These are phyloP conservation scores for Diplodia seriata DNA, from an alignment of 2,329 filamentous ascomycete genomes.

Conservation along the genomic window DNA sequence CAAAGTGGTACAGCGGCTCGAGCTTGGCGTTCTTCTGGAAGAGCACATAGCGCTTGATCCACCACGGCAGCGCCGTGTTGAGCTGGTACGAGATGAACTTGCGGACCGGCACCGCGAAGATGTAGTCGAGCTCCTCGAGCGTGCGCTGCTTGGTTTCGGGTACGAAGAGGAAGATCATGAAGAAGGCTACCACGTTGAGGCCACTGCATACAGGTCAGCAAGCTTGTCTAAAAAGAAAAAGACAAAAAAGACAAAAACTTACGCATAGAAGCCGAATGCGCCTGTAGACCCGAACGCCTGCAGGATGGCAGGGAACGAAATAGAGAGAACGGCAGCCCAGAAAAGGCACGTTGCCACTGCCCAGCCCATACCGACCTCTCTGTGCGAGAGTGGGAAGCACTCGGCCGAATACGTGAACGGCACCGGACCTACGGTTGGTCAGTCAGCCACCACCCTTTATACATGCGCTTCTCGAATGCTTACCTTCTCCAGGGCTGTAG, in stretches of 20 bases:
- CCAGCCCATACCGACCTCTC: constrained; percentile 51
- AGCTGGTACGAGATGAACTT: constrained; percentile 51
- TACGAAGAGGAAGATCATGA: constrained; percentile 44
- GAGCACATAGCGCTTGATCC: constrained; percentile 54
- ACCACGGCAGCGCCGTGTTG: constrained; percentile 53
- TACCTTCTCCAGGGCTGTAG: constrained; percentile 55
- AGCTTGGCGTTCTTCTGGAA: constrained; percentile 43
- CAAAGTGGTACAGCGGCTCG: constrained; percentile 51
- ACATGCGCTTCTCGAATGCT: background rate
- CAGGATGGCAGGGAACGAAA: constrained; percentile 50
- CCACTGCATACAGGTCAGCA: constrained; percentile 47
- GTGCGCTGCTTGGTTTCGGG: constrained; percentile 44
- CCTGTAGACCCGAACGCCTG: constrained; percentile 45
- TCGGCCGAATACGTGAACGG: constrained; percentile 54
- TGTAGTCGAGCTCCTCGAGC: constrained; percentile 53
- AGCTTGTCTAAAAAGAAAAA: background rate
- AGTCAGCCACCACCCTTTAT: background rate
- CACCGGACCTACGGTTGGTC: constrained; percentile 40
- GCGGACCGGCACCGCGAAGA: constrained; percentile 56
- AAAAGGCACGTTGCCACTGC: constrained; percentile 51
- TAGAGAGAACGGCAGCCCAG: constrained; percentile 50
- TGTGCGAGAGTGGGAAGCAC: constrained; percentile 49
- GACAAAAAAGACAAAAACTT: background rate
- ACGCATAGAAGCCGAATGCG: constrained; percentile 67
- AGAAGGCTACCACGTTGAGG: constrained; percentile 41